These are phyloP conservation scores for Cucurbita argyrosperma DNA, from an alignment of 306 rosid species.

Conservation along the genomic window DNA sequence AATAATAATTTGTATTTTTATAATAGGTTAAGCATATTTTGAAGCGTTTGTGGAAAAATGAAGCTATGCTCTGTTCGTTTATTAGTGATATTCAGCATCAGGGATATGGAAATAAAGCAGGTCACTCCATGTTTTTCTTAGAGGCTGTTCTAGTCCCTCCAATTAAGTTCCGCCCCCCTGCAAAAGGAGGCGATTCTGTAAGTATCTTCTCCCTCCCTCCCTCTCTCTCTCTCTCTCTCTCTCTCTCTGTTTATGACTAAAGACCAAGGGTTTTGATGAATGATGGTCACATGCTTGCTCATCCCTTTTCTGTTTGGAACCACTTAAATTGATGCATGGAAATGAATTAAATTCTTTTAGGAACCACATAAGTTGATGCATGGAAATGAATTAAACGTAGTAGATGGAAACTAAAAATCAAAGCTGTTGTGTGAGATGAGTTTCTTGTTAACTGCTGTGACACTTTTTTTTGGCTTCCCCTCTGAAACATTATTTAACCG, in stretches of 20 bases:
- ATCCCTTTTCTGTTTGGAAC: not conserved
- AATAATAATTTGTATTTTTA: not conserved
- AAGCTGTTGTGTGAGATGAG: not conserved
- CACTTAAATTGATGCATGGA: not conserved
- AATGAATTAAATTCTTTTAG: not conserved
- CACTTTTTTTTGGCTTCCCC: not conserved
- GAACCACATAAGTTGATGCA: too few species aligned
- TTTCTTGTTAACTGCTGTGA: not conserved
- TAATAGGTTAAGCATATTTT: slow-evolving; percentile 48
- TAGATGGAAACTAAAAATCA: not conserved
- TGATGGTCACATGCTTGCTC: not conserved
- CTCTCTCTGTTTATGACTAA: not conserved
- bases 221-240: not conserved
- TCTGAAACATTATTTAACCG: not conserved
- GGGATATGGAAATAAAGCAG: slow-evolving; percentile 51
- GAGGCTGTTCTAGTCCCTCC: slow-evolving; percentile 81
- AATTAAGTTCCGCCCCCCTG: slow-evolving; percentile 78
- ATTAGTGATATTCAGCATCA: slow-evolving; percentile 59
- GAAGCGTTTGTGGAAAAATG: slow-evolving; percentile 55
- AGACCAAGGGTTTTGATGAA: not conserved
- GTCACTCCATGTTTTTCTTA: slow-evolving; percentile 68
- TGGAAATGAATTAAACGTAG: not conserved
- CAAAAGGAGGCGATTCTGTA: slow-evolving; percentile 73
- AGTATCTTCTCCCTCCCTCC: slow-evolving; percentile 10
- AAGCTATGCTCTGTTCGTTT: slow-evolving; percentile 43